These are phyloP conservation scores for Calcarisporium arbuscula DNA, from an alignment of 2,329 filamentous ascomycete species.

Conservation along the genomic window DNA sequence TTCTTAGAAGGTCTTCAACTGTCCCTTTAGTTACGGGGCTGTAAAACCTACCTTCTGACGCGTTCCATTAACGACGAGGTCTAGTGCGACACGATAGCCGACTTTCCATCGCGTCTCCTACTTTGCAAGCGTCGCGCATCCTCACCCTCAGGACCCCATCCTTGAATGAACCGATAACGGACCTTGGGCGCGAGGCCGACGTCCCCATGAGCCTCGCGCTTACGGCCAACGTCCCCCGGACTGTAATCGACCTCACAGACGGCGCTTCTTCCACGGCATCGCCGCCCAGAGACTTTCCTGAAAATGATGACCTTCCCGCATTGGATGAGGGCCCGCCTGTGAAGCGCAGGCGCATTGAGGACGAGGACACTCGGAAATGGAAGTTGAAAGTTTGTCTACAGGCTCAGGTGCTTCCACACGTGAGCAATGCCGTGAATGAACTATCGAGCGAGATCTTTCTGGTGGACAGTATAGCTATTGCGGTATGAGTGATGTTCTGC, in stretches of 20 bases:
- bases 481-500: slow-evolving; percentile 16
- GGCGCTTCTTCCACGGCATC: slow-evolving; percentile 4
- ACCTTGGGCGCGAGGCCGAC: slow-evolving; percentile 1
- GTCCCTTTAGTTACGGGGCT: too few relatives aligned
- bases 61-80: too few relatives aligned
- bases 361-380: slow-evolving; percentile 8
- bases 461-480: slow-evolving; percentile 20
- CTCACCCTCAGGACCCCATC: too few relatives aligned
- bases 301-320: slow-evolving; percentile 2
- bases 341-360: slow-evolving; percentile 24
- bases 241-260: slow-evolving; percentile 8
- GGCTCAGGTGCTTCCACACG: slow-evolving; percentile 25
- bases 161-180: too few relatives aligned
- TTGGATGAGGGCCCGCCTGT: slow-evolving; percentile 18
- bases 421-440: slow-evolving; percentile 18
- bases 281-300: slow-evolving; percentile 1
- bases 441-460: slow-evolving; percentile 18
- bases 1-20: too few relatives aligned
- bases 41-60: too few relatives aligned
- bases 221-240: slow-evolving; percentile 6
- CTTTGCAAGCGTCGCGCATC: too few relatives aligned
- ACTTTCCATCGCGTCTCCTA: too few relatives aligned
- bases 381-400: slow-evolving; percentile 19
- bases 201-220: slow-evolving; percentile 9
- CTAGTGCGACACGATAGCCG: too few relatives aligned